phyloP scores from a whole-genome alignment of 345 rosid species.

The Rhodomyrtus tomentosa region DNA sequence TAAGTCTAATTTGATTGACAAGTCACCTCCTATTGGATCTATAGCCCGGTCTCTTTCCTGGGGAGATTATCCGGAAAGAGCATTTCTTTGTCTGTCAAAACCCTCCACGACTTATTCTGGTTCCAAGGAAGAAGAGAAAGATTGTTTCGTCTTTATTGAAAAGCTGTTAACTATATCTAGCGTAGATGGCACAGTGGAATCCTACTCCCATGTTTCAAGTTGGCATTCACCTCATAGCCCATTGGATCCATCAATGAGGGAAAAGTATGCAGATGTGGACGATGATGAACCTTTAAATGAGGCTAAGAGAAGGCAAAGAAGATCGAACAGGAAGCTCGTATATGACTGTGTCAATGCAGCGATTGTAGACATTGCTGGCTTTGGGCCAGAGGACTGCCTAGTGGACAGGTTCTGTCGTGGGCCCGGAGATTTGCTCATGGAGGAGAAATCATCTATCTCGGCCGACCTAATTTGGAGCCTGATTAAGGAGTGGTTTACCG shows the following conservation, averaged over 20 bases:
- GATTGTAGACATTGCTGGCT: constrained; percentile 30
- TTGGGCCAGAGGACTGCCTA: constrained; percentile 12
- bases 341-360: constrained; percentile 72
- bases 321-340: constrained; percentile 51
- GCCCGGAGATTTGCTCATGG: neutral
- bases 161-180: constrained; percentile 44
- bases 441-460: constrained; percentile 14
- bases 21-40: constrained; percentile 66
- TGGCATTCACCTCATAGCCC: constrained; percentile 82
- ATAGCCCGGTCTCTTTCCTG: constrained; percentile 47
- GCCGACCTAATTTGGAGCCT: constrained; percentile 51
- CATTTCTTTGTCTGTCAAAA: constrained; percentile 23
- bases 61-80: constrained; percentile 33
- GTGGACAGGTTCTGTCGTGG: constrained; percentile 7
- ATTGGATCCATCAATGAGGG: constrained; percentile 57
- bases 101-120: constrained; percentile 16
- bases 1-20: constrained; percentile 36
- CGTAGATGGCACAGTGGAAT: constrained; percentile 17
- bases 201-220: constrained; percentile 20
- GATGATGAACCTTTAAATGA: constrained; percentile 45
- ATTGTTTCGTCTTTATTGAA: constrained; percentile 46
- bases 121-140: constrained; percentile 43
- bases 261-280: constrained; percentile 26
- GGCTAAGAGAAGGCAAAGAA: constrained; percentile 50
- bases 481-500: constrained; percentile 51